Percentiles rank a stretch among this genome's conserved stretches.
Conservation (phyloP, 805 yeast genomes). For the Saccharomycopsis sp. region DNA sequence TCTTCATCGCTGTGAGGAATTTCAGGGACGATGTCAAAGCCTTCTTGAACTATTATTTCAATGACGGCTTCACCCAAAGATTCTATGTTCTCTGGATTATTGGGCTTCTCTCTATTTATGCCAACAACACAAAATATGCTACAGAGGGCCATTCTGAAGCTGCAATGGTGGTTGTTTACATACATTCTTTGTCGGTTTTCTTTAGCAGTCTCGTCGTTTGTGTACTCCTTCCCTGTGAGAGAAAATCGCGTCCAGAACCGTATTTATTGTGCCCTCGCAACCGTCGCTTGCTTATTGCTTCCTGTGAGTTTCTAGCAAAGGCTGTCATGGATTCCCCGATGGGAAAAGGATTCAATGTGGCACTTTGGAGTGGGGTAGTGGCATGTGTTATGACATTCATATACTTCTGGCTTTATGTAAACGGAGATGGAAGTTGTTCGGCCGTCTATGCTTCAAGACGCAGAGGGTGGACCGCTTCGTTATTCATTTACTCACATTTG, state of each 20-base stretch:
- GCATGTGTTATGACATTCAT: constrained; percentile 42
- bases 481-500: constrained; percentile 43
- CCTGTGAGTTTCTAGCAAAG: constrained; percentile 48
- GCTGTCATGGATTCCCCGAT: constrained; percentile 45
- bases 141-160: constrained; percentile 34
- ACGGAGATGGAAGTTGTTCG: constrained; percentile 42
- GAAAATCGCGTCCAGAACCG: constrained; percentile 48
- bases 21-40: constrained; percentile 63
- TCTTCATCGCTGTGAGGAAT: constrained; percentile 54
- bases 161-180: constrained; percentile 33
- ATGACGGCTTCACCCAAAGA: constrained; percentile 52
- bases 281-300: constrained; percentile 42
- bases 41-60: constrained; percentile 56
- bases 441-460: constrained; percentile 52
- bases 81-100: constrained; percentile 47
- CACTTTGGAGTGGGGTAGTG: constrained; percentile 43
- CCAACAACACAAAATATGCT: constrained; percentile 39
- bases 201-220: constrained; percentile 27
- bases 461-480: constrained; percentile 38
- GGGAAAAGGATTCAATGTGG: constrained; percentile 38
- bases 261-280: constrained; percentile 30
- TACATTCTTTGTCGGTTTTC: constrained; percentile 36
- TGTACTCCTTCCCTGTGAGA: constrained; percentile 38
- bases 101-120: constrained; percentile 42
- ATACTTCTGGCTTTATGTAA: constrained; percentile 47